Evolutionary conservation across 371 early-diverging fungal species (phyloP), one percentile per base, ranked within the genome.

Genomic region (Mortierella sp.): DNA sequence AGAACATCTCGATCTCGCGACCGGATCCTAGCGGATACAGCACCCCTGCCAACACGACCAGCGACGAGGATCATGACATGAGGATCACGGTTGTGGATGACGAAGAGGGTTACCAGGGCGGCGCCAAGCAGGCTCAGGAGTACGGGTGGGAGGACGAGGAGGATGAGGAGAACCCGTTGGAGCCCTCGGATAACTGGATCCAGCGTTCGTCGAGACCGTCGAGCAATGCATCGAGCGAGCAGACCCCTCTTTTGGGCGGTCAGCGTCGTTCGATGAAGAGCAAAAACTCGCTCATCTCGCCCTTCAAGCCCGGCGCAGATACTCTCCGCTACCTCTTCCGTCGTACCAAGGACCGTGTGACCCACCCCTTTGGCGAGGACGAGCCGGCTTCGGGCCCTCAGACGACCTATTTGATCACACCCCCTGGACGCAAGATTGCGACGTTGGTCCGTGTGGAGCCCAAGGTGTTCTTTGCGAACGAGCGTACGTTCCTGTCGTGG

Each of bases 391-490:
- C 41, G 24, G 73, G 63, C 19, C 52, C 53, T 26, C 66, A 71
- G 68, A 71, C 80, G 55, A 74, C 87, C 70, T 64, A 88, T 85
- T 40, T 81, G 29, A 74, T 86, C 48, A 80, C 88, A 9, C 89
- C 89, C 41, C 88, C 90, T 11, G 91, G 91, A 1, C 89, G 89
- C 48, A 93, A 92, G 79, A 93, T 97, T 39, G 91, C 92, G 0
- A 90, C 96, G 0, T 94, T 97, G 1, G 92, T 96, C 29, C 93
- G 99, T 24, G 95, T 99, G 4, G 99, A 99, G 78, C 99, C 99
- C 63, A 99, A 99, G 88, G 99, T 99, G 19, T 99, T 95, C 88
- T 99, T 99, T 91, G 99, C 99, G 69, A 99, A 99, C 83, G 99
- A 99, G 88, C 92, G 99, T 67, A 99, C 99, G 2, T 99, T 99